Conservation (phyloP, 306 rosid genomes). For the Sechiopsis laciniata region DNA sequence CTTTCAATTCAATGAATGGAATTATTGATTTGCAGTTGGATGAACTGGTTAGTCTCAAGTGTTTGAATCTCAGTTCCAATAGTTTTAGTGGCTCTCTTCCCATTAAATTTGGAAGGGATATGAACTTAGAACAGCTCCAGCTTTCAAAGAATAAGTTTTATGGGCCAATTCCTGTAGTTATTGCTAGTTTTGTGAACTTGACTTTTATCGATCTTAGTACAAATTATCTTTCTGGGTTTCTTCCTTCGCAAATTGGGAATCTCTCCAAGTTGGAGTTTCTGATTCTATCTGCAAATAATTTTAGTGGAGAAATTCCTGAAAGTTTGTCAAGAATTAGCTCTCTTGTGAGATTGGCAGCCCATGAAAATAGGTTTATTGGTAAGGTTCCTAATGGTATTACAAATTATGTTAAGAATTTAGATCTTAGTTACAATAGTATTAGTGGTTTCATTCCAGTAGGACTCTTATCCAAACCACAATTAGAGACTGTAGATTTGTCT, state of each 20-base stretch:
- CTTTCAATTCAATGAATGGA: slow-evolving; percentile 34
- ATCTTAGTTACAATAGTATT: slow-evolving; percentile 50
- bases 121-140: slow-evolving; percentile 48
- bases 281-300: slow-evolving; percentile 48
- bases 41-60: slow-evolving; percentile 41
- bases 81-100: slow-evolving; percentile 32
- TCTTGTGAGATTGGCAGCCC: slow-evolving; percentile 64
- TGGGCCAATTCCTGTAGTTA: slow-evolving; percentile 41
- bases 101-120: slow-evolving; percentile 40
- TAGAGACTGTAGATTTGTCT: slow-evolving; percentile 58
- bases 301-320: slow-evolving; percentile 45
- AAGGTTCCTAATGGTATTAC: slow-evolving; percentile 48
- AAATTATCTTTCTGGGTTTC: slow-evolving; percentile 30
- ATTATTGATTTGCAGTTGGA: slow-evolving; percentile 33
- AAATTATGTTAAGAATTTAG: slow-evolving; percentile 39
- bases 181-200: slow-evolving; percentile 38
- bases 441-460: slow-evolving; percentile 42
- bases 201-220: slow-evolving; percentile 36
- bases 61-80: slow-evolving; percentile 46
- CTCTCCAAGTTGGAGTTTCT: slow-evolving; percentile 52
- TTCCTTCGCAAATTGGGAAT: slow-evolving; percentile 40
- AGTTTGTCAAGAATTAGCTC: slow-evolving; percentile 30
- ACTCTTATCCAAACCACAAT: slow-evolving; percentile 36
- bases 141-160: slow-evolving; percentile 34
- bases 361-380: slow-evolving; percentile 41